Percentiles rank a stretch among this genome's conserved stretches.
Evolutionary conservation across 2,329 filamentous ascomycete species (phyloP).

Genomic region (Dothistroma pini): DNA sequence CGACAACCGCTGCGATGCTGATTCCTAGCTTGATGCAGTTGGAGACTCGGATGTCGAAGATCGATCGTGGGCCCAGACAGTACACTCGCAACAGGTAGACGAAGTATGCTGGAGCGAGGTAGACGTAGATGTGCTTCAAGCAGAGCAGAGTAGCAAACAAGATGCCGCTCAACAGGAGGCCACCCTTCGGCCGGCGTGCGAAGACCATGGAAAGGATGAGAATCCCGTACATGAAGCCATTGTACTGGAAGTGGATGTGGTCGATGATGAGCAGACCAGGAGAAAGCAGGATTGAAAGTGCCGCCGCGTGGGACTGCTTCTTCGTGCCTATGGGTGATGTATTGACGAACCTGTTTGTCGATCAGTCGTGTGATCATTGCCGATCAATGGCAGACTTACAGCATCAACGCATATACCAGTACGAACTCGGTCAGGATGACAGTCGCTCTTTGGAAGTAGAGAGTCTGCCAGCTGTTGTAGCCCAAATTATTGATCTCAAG

Average conservation of each 20-base stretch:
- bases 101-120: conserved; percentile 93
- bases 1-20: conserved; percentile 68
- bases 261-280: conserved; percentile 95
- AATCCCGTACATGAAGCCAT: conserved; percentile 91
- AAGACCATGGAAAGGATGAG: conserved; percentile 82
- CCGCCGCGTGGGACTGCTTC: conserved; percentile 76
- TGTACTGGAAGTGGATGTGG: conserved; percentile 99
- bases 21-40: conserved; percentile 81
- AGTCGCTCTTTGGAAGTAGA: conserved; percentile 88
- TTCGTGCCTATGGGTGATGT: conserved; percentile 63
- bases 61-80: conserved; percentile 73
- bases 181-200: conserved; percentile 65
- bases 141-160: conserved; percentile 82
- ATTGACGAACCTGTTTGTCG: conserved; percentile 63
- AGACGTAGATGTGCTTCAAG: conserved; percentile 97
- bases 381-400: conserved; percentile 46
- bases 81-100: conserved; percentile 87
- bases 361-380: neutral
- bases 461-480: conserved; percentile 88
- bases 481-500: conserved; percentile 73
- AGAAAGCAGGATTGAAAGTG: conserved; percentile 84
- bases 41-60: conserved; percentile 69
- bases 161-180: conserved; percentile 72
- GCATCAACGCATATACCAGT: conserved; percentile 74
- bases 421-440: conserved; percentile 84